phyloP scores from a whole-genome alignment of 1,284 basidiomycete genomes.

The Meripilus lineatus region DNA sequence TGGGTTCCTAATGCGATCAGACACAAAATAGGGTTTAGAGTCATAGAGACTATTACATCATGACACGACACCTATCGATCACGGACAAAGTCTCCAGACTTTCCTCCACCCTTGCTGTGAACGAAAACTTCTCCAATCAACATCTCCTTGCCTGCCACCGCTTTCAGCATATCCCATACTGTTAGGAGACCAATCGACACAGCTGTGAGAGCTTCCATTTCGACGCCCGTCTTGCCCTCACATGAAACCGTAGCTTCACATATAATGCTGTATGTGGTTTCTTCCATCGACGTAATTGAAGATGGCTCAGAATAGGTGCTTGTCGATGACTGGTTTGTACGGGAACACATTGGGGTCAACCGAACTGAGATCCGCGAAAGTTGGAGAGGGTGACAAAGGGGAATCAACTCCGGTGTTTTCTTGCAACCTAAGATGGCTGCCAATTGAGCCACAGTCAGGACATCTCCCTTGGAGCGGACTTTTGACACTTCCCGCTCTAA shows the following conservation, averaged over 20 bases:
- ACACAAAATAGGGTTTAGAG: too few relatives aligned
- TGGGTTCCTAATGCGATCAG: too few relatives aligned
- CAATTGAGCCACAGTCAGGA: conserved; percentile 74
- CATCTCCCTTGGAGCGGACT: conserved; percentile 65
- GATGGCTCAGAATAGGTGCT: neutral
- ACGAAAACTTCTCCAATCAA: conserved; percentile 66
- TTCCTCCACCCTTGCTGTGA: conserved; percentile 66
- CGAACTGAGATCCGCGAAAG: conserved; percentile 66
- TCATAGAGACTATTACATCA: neutral
- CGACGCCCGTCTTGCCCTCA: conserved; percentile 81
- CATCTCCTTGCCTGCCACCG: conserved; percentile 83
- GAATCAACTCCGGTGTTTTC: conserved; percentile 77
- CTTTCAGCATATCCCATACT: conserved; percentile 92
- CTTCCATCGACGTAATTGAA: neutral
- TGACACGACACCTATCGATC: conserved; percentile 1
- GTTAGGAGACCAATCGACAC: conserved; percentile 78
- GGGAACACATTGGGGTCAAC: conserved; percentile 41
- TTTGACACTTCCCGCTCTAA: conserved; percentile 39
- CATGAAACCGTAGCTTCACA: conserved; percentile 69
- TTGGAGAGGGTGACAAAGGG: conserved; percentile 78
- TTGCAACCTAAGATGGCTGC: conserved; percentile 88
- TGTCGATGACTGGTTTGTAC: conserved; percentile 4
- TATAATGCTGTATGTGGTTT: conserved; percentile 38
- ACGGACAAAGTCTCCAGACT: conserved; percentile 59
- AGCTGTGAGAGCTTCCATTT: conserved; percentile 91